Percentiles rank a stretch among this genome's conserved stretches.
Evolutionary conservation across 176 grass and related monocot species (phyloP).

Genomic region (Triticum dicoccoides): DNA sequence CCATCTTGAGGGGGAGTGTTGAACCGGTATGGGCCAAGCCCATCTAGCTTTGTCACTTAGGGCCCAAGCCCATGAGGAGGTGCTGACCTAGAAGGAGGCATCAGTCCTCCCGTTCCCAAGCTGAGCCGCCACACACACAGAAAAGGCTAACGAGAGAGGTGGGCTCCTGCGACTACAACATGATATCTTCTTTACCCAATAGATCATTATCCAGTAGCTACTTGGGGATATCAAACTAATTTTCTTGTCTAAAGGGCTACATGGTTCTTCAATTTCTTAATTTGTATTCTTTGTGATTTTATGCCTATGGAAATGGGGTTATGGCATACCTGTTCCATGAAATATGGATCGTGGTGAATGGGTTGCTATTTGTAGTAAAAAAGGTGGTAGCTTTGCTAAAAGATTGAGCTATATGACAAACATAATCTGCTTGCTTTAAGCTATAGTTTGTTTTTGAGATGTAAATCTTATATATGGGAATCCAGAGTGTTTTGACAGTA

Average conservation of each 20-base stretch:
- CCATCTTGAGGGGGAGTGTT: no score
- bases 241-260: not conserved
- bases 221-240: not conserved
- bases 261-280: not conserved
- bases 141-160: no score
- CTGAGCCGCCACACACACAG: no score
- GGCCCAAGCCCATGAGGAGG: no score
- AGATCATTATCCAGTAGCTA: not conserved
- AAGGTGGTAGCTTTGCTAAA: not conserved
- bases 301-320: not conserved
- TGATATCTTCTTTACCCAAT: not conserved
- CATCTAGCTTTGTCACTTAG: no score
- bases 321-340: not conserved
- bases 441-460: not conserved
- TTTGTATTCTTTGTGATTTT: not conserved
- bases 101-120: no score
- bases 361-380: not conserved
- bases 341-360: not conserved
- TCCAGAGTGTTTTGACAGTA: not conserved
- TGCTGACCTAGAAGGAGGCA: no score
- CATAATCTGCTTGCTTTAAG: constrained; percentile 4
- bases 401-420: not conserved
- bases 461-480: constrained; percentile 6
- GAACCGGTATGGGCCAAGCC: no score
- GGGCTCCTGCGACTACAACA: no score